Conservation (phyloP, 345 rosid genomes). For the Eucalyptus tenuipes region DNA sequence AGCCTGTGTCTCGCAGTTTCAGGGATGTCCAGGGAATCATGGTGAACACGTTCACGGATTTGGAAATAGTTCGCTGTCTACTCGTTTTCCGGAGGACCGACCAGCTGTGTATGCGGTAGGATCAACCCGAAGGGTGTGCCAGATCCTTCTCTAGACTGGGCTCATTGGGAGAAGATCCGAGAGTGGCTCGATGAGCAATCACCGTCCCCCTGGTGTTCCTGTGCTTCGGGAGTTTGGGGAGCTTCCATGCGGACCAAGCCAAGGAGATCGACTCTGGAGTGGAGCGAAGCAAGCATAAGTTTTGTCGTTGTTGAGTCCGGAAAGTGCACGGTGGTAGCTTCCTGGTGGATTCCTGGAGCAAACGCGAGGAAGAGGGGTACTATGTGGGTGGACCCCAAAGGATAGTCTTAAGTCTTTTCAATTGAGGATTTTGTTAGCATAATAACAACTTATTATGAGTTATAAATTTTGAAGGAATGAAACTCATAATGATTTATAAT, state of each 20-base stretch:
- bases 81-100: neutral
- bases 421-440: neutral
- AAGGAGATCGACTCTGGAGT: constrained; percentile 29
- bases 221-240: constrained; percentile 39
- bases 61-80: constrained; percentile 17
- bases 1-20: constrained; percentile 12
- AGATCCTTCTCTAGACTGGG: constrained; percentile 2
- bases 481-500: rapidly evolving
- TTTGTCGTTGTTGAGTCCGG: constrained; percentile 20
- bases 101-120: constrained; percentile 33
- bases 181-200: constrained; percentile 45
- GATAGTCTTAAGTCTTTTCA: neutral
- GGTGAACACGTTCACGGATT: constrained; percentile 20
- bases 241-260: constrained; percentile 10
- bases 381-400: constrained; percentile 33
- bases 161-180: neutral
- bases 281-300: constrained; percentile 15
- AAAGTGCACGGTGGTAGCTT: neutral
- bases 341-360: constrained; percentile 21
- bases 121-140: neutral
- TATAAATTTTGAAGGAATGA: too few species aligned
- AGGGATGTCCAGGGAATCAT: constrained; percentile 20
- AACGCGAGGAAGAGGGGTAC: constrained; percentile 2
- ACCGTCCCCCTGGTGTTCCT: constrained; percentile 27
- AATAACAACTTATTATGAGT: too few species aligned